A percentile compares a stretch with the other conserved stretches of the same genome.
Conservation (phyloP, 2,329 filamentous ascomycete genomes). For the Xylariaceae sp. region DNA sequence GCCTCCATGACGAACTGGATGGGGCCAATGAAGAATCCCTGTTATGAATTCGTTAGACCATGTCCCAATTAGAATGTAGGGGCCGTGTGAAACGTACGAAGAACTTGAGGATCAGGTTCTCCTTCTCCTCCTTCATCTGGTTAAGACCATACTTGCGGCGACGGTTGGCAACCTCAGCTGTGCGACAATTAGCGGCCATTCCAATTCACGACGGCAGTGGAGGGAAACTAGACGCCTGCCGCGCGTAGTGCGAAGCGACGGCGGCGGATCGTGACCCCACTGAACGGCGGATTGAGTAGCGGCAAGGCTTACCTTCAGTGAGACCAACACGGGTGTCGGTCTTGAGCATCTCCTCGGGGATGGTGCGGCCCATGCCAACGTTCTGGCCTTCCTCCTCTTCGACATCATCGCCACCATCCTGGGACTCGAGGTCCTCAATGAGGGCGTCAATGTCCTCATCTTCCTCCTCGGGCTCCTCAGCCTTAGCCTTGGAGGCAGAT, state of each 20-base stretch:
- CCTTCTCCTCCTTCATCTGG: constrained; percentile 87
- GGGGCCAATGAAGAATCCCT: constrained; percentile 75
- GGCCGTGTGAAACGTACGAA: constrained; percentile 32
- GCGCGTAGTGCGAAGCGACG: not conserved
- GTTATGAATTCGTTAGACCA: not conserved
- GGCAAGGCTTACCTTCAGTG: constrained; percentile 57
- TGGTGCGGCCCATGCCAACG: constrained; percentile 49
- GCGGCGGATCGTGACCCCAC: constrained; percentile 39
- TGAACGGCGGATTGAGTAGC: constrained; percentile 28
- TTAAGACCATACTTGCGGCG: constrained; percentile 73
- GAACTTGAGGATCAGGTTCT: constrained; percentile 81
- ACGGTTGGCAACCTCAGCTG: constrained; percentile 33
- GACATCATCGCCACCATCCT: constrained; percentile 66
- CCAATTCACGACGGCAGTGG: not conserved
- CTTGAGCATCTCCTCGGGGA: constrained; percentile 66
- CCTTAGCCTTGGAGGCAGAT: constrained; percentile 38
- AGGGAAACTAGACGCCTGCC: not conserved
- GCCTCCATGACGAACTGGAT: constrained; percentile 95
- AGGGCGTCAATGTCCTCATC: constrained; percentile 81
- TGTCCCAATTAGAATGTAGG: not conserved
- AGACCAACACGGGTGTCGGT: constrained; percentile 71
- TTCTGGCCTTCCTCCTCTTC: constrained; percentile 52
- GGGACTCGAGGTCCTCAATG: constrained; percentile 80
- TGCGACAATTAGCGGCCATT: constrained; percentile 15
- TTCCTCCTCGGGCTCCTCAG: constrained; percentile 60